Conservation (phyloP, 495 filamentous ascomycete genomes). For the Lentithecium fluviatile region DNA sequence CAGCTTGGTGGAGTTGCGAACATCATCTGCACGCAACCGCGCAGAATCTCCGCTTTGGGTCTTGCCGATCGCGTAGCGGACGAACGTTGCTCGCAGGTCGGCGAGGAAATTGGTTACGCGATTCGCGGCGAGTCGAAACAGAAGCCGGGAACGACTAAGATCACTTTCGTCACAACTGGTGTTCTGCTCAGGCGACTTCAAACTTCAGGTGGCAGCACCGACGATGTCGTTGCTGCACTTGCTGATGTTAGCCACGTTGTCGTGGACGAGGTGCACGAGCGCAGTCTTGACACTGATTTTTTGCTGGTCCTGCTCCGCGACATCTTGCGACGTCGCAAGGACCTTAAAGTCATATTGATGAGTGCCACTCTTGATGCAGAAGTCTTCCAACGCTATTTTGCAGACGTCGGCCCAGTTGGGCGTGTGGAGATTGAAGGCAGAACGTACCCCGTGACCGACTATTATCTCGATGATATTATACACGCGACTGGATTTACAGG, state of each 20-base stretch:
- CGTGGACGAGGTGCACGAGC: constrained; percentile 96
- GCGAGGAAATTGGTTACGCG: constrained; percentile 89
- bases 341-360: constrained; percentile 95
- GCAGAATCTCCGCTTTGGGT: constrained; percentile 90
- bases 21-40: constrained; percentile 93
- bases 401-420: constrained; percentile 63
- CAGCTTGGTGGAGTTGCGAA: constrained; percentile 76
- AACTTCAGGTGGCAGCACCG: constrained; percentile 73
- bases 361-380: constrained; percentile 91
- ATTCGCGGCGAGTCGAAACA: constrained; percentile 87
- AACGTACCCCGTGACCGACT: constrained; percentile 86
- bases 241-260: constrained; percentile 92
- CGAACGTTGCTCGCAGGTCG: constrained; percentile 77
- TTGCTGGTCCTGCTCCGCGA: constrained; percentile 84
- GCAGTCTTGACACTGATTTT: constrained; percentile 93
- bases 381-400: constrained; percentile 84
- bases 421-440: constrained; percentile 82
- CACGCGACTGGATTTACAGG: constrained; percentile 68
- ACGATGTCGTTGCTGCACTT: constrained; percentile 69
- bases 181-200: constrained; percentile 89
- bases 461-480: constrained; percentile 87
- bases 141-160: constrained; percentile 68
- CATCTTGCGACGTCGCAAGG: constrained; percentile 70
- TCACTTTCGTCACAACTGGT: constrained; percentile 95
- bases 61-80: constrained; percentile 92